Conservation (phyloP, 2,329 filamentous ascomycete species). For the Phoma sp. region DNA sequence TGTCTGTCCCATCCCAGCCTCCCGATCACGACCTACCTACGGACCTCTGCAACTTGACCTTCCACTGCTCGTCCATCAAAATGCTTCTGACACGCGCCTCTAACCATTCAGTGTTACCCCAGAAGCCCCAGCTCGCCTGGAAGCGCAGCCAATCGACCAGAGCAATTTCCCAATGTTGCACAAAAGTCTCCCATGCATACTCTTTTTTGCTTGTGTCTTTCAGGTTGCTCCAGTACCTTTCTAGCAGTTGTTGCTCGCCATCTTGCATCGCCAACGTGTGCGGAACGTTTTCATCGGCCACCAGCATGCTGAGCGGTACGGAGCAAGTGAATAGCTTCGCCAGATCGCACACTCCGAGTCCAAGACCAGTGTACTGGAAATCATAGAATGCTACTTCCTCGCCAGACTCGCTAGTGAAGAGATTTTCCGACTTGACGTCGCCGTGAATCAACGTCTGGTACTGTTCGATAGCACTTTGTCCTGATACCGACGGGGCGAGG, state of each 20-base stretch:
- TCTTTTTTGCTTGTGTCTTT: conserved; percentile 37
- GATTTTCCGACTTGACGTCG: conserved; percentile 73
- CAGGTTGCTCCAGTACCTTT: conserved; percentile 56
- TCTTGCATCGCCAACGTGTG: conserved; percentile 56
- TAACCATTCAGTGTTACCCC: conserved; percentile 46
- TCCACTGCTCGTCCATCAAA: conserved; percentile 34
- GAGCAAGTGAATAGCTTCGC: conserved; percentile 73
- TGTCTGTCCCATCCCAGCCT: not conserved
- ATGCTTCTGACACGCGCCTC: conserved; percentile 41
- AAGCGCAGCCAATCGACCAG: conserved; percentile 69
- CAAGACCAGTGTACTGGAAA: conserved; percentile 72
- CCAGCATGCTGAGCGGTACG: conserved; percentile 62
- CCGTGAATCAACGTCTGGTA: conserved; percentile 68
- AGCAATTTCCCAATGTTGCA: conserved; percentile 69
- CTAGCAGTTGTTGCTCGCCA: conserved; percentile 60
- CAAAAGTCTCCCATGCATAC: conserved; percentile 63
- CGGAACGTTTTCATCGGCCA: conserved; percentile 37
- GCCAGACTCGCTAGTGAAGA: conserved; percentile 62
- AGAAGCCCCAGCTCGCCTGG: conserved; percentile 49
- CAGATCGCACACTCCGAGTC: conserved; percentile 69
- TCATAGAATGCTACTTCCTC: conserved; percentile 68
- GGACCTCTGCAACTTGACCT: conserved; percentile 13
- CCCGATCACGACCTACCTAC: not conserved
- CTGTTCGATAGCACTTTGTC: conserved; percentile 44
- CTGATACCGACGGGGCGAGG: conserved; percentile 51